Evolutionary conservation across 495 filamentous ascomycete genomes (phyloP).

Genomic region (Hypomontagnella submonticulosa): DNA sequence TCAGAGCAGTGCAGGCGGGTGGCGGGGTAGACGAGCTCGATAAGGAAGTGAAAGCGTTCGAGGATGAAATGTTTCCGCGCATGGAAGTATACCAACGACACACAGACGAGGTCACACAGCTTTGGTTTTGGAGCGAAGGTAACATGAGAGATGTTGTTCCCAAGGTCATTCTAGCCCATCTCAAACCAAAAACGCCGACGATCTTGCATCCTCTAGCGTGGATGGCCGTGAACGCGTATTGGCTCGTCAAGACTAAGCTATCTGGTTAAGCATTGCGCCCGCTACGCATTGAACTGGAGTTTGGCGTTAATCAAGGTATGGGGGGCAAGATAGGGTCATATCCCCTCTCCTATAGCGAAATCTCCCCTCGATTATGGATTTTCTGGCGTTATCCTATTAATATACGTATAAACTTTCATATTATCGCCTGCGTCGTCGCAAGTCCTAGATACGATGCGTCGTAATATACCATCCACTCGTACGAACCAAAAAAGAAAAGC

Average conservation of each 20-base stretch:
- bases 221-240: constrained; percentile 20
- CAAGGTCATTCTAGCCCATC: constrained; percentile 30
- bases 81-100: constrained; percentile 48
- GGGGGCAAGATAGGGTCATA: background rate
- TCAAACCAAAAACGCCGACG: constrained; percentile 23
- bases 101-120: constrained; percentile 43
- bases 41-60: constrained; percentile 43
- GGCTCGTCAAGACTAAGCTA: constrained; percentile 21
- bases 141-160: constrained; percentile 31
- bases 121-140: constrained; percentile 47
- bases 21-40: constrained; percentile 45
- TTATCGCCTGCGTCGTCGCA: constrained; percentile 13
- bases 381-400: constrained; percentile 10
- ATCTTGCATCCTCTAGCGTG: constrained; percentile 27
- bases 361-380: constrained; percentile 5
- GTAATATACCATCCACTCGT: background rate
- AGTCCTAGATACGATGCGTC: background rate
- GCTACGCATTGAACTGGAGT: constrained; percentile 9
- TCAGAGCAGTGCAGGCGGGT: constrained; percentile 36
- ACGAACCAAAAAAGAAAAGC: constrained; percentile 14
- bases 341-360: constrained; percentile 13
- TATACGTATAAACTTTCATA: background rate
- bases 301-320: constrained; percentile 5
- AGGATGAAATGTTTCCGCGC: constrained; percentile 50
- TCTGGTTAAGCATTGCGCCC: background rate